These are phyloP conservation scores for Grigorovia jiainica DNA, from an alignment of 805 yeast genomes.

Conservation along the genomic window DNA sequence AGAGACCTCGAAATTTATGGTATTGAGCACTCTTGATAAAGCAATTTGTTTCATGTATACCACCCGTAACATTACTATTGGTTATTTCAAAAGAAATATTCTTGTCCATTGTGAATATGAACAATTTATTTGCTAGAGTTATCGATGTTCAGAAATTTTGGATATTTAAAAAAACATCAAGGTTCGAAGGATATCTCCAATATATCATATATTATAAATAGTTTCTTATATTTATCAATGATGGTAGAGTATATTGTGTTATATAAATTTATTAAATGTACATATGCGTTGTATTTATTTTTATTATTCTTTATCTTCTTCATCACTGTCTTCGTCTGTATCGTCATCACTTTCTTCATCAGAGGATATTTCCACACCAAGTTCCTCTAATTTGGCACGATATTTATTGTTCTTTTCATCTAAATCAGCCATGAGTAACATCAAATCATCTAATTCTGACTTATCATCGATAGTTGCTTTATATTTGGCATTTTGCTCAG, in stretches of 20 bases:
- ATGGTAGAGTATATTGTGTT: no score
- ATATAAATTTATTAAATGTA: no score
- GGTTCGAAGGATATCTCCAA: no score
- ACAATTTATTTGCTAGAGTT: no score
- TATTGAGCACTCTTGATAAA: not conserved
- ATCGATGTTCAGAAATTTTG: no score
- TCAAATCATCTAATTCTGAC: conserved; percentile 49
- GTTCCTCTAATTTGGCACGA: conserved; percentile 38
- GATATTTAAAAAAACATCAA: no score
- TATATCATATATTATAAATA: no score
- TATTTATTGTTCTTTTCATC: conserved; percentile 59
- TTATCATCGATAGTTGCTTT: conserved; percentile 10
- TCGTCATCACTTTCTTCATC: conserved; percentile 65
- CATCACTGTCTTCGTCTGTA: conserved; percentile 35
- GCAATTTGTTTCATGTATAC: not conserved
- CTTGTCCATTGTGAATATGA: no score
- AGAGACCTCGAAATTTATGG: not conserved
- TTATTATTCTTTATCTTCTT: not conserved
- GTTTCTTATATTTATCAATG: no score
- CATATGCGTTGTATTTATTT: no score
- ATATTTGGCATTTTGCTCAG: conserved; percentile 5
- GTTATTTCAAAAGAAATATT: no score
- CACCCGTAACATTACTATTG: no score
- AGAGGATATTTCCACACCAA: conserved; percentile 57
- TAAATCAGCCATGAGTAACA: conserved; percentile 66